phyloP scores from a whole-genome alignment of 495 filamentous ascomycete genomes.

The Ascodesmis nigricans region DNA sequence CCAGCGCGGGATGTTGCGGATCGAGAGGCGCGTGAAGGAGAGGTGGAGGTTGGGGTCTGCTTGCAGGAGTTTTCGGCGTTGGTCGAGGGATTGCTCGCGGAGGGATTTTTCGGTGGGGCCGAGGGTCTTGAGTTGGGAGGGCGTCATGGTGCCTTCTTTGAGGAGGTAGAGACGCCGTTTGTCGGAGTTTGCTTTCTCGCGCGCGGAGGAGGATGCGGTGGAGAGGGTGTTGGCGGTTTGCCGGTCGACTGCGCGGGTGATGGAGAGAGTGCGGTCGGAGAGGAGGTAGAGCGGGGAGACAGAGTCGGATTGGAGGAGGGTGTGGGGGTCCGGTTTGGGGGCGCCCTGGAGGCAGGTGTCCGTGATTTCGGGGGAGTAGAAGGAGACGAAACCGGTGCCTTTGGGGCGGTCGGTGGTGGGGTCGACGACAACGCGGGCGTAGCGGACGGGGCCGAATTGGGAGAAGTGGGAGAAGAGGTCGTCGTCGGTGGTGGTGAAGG shows the following conservation, averaged over 20 bases:
- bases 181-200: conserved; percentile 55
- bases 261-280: conserved; percentile 65
- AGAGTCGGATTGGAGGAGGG: conserved; percentile 61
- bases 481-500: conserved; percentile 64
- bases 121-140: conserved; percentile 51
- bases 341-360: conserved; percentile 48
- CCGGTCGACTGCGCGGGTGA: conserved; percentile 65
- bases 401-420: conserved; percentile 59
- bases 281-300: conserved; percentile 65
- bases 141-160: conserved; percentile 63
- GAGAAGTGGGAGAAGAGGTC: conserved; percentile 60
- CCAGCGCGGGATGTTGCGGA: conserved; percentile 77
- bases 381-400: conserved; percentile 88
- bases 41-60: conserved; percentile 76
- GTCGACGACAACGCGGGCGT: conserved; percentile 77
- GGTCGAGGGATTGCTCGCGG: conserved; percentile 66
- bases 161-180: conserved; percentile 84
- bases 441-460: conserved; percentile 63
- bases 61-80: conserved; percentile 74
- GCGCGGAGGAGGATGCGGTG: conserved; percentile 38
- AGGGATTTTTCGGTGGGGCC: conserved; percentile 63
- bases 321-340: conserved; percentile 38
- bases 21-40: conserved; percentile 72
- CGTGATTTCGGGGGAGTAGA: conserved; percentile 54
- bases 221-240: conserved; percentile 53